A percentile compares a stretch with the other conserved stretches of the same genome.
phyloP scores from a whole-genome alignment of 1,284 basidiomycete genomes.

The Mycena citricolor region DNA sequence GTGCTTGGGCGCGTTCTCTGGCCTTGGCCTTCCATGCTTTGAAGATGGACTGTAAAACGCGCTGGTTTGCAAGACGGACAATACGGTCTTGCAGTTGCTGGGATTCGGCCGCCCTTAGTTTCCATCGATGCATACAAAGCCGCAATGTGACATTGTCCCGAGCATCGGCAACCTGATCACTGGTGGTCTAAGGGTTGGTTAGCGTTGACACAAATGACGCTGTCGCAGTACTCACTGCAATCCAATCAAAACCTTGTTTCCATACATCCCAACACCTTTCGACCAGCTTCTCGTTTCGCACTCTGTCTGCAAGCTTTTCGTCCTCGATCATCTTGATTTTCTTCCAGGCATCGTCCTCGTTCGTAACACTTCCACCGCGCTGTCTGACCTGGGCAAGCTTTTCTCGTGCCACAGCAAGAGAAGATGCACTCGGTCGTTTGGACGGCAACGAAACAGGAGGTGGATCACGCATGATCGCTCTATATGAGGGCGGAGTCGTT shows the following conservation, averaged over 20 bases:
- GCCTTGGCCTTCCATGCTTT: conserved; percentile 49
- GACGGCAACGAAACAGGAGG: conserved; percentile 3
- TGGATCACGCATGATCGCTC: conserved; percentile 38
- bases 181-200: conserved; percentile 49
- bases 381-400: conserved; percentile 38
- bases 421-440: conserved; percentile 16
- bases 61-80: conserved; percentile 40
- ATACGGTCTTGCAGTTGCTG: conserved; percentile 42
- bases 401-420: conserved; percentile 29
- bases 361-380: conserved; percentile 47
- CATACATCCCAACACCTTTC: conserved; percentile 72
- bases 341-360: conserved; percentile 75
- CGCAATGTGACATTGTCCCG: conserved; percentile 61
- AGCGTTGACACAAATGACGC: conserved; percentile 15
- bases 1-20: conserved; percentile 49
- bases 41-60: conserved; percentile 42
- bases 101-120: conserved; percentile 36
- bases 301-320: conserved; percentile 69
- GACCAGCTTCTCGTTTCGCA: conserved; percentile 58
- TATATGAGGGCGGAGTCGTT: conserved; percentile 53
- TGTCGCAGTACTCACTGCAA: conserved; percentile 51
- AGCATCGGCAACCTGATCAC: conserved; percentile 56
- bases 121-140: conserved; percentile 59
- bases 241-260: conserved; percentile 67
- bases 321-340: conserved; percentile 68